Evolutionary conservation across 805 yeast species (phyloP).

Genomic region (Ogataea paradorogensis): DNA sequence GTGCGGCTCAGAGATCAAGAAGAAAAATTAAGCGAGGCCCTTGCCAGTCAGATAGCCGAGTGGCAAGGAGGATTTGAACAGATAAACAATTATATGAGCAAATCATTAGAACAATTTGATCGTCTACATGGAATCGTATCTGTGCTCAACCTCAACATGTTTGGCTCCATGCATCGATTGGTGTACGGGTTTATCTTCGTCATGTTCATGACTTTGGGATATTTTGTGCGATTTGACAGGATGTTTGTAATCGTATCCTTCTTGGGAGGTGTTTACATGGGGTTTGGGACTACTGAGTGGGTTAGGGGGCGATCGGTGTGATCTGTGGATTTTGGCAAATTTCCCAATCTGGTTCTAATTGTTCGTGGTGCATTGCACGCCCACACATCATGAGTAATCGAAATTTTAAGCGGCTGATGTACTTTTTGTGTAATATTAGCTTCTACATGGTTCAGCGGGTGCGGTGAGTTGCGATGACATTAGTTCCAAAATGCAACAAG

Average conservation of each 20-base stretch:
- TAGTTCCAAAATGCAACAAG: too few relatives aligned
- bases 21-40: background rate
- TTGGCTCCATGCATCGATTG: conserved; percentile 2
- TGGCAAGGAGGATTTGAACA: background rate
- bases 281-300: conserved; percentile 5
- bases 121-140: conserved; percentile 4
- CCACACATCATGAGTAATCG: too few relatives aligned
- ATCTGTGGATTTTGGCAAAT: background rate
- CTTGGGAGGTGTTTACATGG: conserved; percentile 11
- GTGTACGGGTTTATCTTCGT: conserved; percentile 4
- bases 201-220: conserved; percentile 2
- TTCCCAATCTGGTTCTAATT: background rate
- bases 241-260: conserved; percentile 7
- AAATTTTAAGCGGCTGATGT: too few relatives aligned
- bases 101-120: conserved; percentile 8
- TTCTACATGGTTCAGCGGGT: too few relatives aligned
- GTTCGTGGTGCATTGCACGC: background rate
- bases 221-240: conserved; percentile 5
- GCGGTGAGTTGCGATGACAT: too few relatives aligned
- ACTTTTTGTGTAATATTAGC: too few relatives aligned
- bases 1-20: background rate
- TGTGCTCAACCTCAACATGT: conserved; percentile 1
- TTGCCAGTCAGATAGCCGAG: background rate
- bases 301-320: background rate
- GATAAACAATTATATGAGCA: conserved; percentile 1